phyloP scores from a whole-genome alignment of 768 basidiomycete genomes.

The Cystoderma amianthinum region DNA sequence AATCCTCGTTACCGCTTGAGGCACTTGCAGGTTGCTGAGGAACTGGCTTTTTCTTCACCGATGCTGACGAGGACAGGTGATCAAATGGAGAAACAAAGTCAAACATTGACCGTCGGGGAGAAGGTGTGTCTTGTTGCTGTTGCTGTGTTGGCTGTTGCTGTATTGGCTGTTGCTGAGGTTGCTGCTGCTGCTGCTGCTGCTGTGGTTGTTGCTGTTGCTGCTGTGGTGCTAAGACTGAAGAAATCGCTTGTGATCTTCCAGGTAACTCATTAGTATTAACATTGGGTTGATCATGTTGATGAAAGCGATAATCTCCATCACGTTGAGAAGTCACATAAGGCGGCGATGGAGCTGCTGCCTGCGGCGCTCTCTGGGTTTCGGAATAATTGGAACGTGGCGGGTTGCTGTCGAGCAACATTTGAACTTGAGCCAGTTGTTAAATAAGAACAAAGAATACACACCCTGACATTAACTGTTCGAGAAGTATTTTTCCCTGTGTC shows the following conservation, averaged over 20 bases:
- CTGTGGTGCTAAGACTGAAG: slow-evolving; percentile 14
- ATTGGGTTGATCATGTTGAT: slow-evolving; percentile 27
- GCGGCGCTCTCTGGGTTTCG: slow-evolving; percentile 34
- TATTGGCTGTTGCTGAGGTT: slow-evolving; percentile 19
- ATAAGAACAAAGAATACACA: no score
- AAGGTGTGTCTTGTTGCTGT: slow-evolving; percentile 48
- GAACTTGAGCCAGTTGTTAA: slow-evolving; percentile 12
- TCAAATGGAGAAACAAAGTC: slow-evolving; percentile 84
- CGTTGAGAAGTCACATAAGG: slow-evolving; percentile 36
- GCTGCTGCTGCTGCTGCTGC: slow-evolving; percentile 26
- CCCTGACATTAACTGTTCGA: slow-evolving; percentile 82
- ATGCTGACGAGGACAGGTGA: slow-evolving; percentile 50
- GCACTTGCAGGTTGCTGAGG: slow-evolving; percentile 36
- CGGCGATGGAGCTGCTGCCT: slow-evolving; percentile 36
- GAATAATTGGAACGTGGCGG: slow-evolving; percentile 44
- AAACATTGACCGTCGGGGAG: slow-evolving; percentile 76
- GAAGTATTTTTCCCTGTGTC: slow-evolving; percentile 62
- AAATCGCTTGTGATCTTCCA: slow-evolving; percentile 26
- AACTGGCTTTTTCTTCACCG: slow-evolving; percentile 66
- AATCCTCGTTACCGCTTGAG: slow-evolving; percentile 48
- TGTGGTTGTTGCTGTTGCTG: slow-evolving; percentile 28
- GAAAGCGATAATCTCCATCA: slow-evolving; percentile 39
- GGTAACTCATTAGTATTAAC: slow-evolving; percentile 28
- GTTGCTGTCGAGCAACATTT: slow-evolving; percentile 30
- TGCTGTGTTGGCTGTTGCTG: slow-evolving; percentile 21